A percentile compares a stretch with the other conserved stretches of the same genome.
These are phyloP conservation scores for Seminavis robusta DNA, from an alignment of 108 stramenopile species.

Conservation along the genomic window DNA sequence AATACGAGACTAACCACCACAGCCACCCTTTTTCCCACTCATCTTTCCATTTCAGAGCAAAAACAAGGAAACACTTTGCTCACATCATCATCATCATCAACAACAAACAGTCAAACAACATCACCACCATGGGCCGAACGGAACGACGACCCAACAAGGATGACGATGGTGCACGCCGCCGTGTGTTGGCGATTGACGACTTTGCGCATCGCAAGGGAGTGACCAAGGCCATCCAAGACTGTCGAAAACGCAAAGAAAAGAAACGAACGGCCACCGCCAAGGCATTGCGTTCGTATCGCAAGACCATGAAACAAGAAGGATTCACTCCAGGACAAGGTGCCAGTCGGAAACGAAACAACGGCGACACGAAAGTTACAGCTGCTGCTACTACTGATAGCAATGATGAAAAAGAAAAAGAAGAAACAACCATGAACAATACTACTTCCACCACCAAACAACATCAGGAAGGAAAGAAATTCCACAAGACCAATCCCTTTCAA, in stretches of 20 bases:
- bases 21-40: too few relatives aligned
- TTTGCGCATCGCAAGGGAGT: slow-evolving; percentile 47
- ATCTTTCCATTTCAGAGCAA: too few relatives aligned
- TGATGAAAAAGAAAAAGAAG: slow-evolving; percentile 15
- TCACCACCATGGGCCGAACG: too few relatives aligned
- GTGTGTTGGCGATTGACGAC: slow-evolving; percentile 6
- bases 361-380: background rate
- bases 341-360: slow-evolving; percentile 46
- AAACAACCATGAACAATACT: background rate
- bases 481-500: slow-evolving; percentile 27
- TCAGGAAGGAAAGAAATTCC: slow-evolving; percentile 15
- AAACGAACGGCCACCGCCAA: slow-evolving; percentile 60
- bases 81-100: too few relatives aligned
- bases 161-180: too few relatives aligned
- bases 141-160: too few relatives aligned
- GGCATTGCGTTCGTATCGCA: slow-evolving; percentile 52
- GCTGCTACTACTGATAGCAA: background rate
- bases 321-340: slow-evolving; percentile 69
- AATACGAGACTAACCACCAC: too few relatives aligned
- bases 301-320: slow-evolving; percentile 68
- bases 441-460: background rate
- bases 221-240: slow-evolving; percentile 60
- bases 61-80: too few relatives aligned
- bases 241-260: slow-evolving; percentile 49
- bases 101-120: too few relatives aligned